A percentile compares a stretch with the other conserved stretches of the same genome.
Evolutionary conservation across 2,329 filamentous ascomycete genomes (phyloP).

Genomic region (Trichoderma brevicompactum): DNA sequence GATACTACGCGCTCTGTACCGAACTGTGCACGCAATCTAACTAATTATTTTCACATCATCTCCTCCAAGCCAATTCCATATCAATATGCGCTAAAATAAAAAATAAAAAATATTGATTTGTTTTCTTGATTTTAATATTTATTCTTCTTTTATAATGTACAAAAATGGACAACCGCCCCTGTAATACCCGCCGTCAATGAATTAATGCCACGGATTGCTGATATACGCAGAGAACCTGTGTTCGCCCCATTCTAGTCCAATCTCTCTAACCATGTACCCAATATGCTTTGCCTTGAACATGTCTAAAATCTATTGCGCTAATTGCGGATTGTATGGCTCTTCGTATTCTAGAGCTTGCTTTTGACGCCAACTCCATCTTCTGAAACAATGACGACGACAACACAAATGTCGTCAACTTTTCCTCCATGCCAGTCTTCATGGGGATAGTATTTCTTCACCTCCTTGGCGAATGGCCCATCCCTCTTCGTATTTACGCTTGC

Average conservation of each 20-base stretch:
- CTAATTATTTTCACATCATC: too few relatives aligned
- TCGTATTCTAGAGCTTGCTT: slow-evolving; percentile 42
- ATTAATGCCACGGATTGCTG: not conserved
- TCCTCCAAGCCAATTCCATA: too few relatives aligned
- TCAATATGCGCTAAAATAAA: not conserved
- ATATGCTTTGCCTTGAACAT: not conserved
- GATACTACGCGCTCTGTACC: too few relatives aligned
- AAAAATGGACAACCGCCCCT: not conserved
- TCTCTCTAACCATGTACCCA: slow-evolving; percentile 2
- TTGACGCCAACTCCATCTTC: slow-evolving; percentile 53
- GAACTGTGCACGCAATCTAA: too few relatives aligned
- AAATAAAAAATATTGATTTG: too few relatives aligned
- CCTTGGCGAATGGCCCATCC: slow-evolving; percentile 92
- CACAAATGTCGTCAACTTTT: slow-evolving; percentile 95
- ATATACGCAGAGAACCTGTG: not conserved
- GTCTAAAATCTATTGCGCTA: slow-evolving; percentile 18
- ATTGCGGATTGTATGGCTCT: not conserved
- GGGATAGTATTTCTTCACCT: slow-evolving; percentile 87
- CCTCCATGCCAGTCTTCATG: slow-evolving; percentile 87
- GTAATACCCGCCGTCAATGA: not conserved
- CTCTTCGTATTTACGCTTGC: slow-evolving; percentile 80
- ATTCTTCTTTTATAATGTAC: slow-evolving; percentile 5
- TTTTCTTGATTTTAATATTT: slow-evolving; percentile 10
- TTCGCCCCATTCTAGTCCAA: not conserved
- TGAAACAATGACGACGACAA: slow-evolving; percentile 77